Percentiles rank a stretch among this genome's conserved stretches.
Evolutionary conservation across 2,329 filamentous ascomycete species (phyloP).

Genomic region (Huntiella abstrusa): DNA sequence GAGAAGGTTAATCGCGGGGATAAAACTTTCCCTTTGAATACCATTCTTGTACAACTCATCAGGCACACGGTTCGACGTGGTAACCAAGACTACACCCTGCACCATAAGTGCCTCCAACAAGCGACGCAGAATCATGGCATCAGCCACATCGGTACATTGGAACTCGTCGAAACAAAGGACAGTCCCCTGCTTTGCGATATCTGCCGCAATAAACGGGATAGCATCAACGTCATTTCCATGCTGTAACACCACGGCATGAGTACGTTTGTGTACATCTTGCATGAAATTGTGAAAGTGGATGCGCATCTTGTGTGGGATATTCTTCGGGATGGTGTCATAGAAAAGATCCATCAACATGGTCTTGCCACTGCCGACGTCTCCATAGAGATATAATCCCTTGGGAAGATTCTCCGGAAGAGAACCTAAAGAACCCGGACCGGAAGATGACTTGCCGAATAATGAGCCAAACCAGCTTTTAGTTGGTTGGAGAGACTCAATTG

Average conservation of each 20-base stretch:
- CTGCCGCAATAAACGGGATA: conserved; percentile 82
- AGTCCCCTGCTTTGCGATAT: conserved; percentile 67
- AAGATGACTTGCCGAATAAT: conserved; percentile 34
- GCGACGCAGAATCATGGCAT: conserved; percentile 89
- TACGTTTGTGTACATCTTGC: conserved; percentile 84
- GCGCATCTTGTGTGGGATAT: conserved; percentile 65
- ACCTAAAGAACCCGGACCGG: conserved; percentile 19
- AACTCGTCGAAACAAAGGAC: conserved; percentile 98
- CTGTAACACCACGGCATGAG: conserved; percentile 78
- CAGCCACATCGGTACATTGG: conserved; percentile 93
- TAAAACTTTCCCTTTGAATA: conserved; percentile 85
- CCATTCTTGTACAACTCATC: conserved; percentile 96
- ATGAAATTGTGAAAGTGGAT: conserved; percentile 99
- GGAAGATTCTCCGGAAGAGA: conserved; percentile 57
- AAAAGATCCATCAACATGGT: conserved; percentile 99
- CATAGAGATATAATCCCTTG: conserved; percentile 82
- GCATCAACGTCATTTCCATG: conserved; percentile 81
- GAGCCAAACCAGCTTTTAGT: conserved; percentile 36
- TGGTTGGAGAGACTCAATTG: conserved; percentile 47
- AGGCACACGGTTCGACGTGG: conserved; percentile 91
- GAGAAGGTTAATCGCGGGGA: conserved; percentile 85
- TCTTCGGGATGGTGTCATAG: conserved; percentile 71
- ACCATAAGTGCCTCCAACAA: conserved; percentile 84
- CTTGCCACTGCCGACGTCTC: conserved; percentile 92
- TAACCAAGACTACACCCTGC: conserved; percentile 89